phyloP scores from a whole-genome alignment of 306 rosid species.

The Vigna hirtella region DNA sequence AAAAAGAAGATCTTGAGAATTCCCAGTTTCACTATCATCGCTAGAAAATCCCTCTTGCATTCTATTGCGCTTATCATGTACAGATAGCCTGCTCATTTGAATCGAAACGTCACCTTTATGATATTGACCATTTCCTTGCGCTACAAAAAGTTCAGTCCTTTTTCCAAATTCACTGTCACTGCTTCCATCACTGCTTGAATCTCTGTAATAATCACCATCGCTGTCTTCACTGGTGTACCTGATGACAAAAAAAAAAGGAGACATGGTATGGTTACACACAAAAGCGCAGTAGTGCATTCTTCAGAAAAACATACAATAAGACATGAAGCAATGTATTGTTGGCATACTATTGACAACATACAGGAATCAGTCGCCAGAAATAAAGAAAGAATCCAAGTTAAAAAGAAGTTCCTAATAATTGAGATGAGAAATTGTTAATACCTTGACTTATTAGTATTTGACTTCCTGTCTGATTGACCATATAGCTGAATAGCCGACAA shows the following conservation, averaged over 20 bases:
- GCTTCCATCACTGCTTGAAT: constrained; percentile 89
- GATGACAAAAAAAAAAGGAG: constrained; percentile 40
- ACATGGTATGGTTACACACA: constrained; percentile 25
- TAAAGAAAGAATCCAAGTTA: constrained; percentile 1
- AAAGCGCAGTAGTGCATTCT: constrained; percentile 11
- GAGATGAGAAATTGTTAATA: constrained; percentile 38
- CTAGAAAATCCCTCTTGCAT: constrained; percentile 69
- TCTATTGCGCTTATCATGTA: constrained; percentile 49
- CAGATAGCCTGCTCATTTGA: constrained; percentile 55
- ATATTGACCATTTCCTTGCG: constrained; percentile 50
- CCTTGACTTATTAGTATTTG: constrained; percentile 67
- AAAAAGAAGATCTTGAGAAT: constrained; percentile 62
- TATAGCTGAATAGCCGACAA: constrained; percentile 87
- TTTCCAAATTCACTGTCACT: constrained; percentile 74
- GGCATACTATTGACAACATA: background rate
- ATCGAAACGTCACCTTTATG: constrained; percentile 41
- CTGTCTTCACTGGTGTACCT: constrained; percentile 70
- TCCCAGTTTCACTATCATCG: constrained; percentile 72
- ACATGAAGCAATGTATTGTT: background rate
- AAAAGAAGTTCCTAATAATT: background rate
- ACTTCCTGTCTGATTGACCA: constrained; percentile 59
- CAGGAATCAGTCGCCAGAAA: background rate
- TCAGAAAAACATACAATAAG: constrained; percentile 3
- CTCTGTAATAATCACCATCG: constrained; percentile 66
- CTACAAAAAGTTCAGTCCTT: constrained; percentile 36